Conservation (phyloP, 169 alveolate species). For the Plasmodium coatneyi region DNA sequence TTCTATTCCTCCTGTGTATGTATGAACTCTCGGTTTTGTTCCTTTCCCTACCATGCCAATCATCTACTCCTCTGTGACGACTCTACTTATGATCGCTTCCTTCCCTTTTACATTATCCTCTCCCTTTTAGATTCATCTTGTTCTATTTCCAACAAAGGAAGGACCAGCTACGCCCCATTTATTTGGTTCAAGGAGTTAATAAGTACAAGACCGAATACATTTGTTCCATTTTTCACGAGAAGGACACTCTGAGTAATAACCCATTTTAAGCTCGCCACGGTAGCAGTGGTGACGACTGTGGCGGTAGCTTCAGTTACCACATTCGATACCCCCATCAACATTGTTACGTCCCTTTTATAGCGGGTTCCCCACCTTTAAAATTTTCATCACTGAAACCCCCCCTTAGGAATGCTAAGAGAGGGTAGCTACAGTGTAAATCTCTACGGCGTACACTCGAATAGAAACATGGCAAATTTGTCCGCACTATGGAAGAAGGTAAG, state of each 20-base stretch:
- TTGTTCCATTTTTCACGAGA: slow-evolving; percentile 4
- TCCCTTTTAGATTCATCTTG: neutral
- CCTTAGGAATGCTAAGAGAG: neutral
- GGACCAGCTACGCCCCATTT: slow-evolving; percentile 22
- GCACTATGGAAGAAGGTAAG: neutral
- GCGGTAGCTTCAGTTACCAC: neutral
- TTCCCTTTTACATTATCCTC: neutral
- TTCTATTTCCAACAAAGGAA: slow-evolving; percentile 28
- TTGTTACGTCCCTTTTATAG: neutral
- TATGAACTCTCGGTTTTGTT: neutral
- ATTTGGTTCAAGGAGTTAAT: slow-evolving; percentile 50
- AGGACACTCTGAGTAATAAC: slow-evolving; percentile 18
- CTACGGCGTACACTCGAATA: neutral
- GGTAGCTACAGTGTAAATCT: neutral
- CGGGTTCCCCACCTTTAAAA: neutral
- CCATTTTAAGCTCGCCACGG: neutral
- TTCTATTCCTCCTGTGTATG: neutral
- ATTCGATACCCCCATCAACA: neutral
- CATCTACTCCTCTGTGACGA: neutral
- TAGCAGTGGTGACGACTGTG: neutral
- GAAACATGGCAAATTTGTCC: neutral
- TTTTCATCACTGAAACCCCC: neutral
- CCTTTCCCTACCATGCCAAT: neutral
- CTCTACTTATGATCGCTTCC: neutral
- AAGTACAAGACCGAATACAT: slow-evolving; percentile 5